Conservation (phyloP, 2,329 filamentous ascomycete genomes). For the Aschersonia sp. region DNA sequence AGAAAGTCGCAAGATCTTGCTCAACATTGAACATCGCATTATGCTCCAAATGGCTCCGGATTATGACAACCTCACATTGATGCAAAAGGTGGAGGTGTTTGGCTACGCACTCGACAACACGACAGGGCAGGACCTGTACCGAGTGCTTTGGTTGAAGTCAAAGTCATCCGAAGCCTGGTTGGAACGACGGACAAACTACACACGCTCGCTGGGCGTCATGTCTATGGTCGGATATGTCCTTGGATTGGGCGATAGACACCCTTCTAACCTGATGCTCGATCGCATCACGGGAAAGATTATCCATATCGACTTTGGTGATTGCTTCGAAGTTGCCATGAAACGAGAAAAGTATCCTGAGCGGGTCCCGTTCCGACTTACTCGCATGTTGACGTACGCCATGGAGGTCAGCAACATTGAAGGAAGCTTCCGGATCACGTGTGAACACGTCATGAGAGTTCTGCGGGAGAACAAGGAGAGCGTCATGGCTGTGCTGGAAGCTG, state of each 20-base stretch:
- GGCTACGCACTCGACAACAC: slow-evolving; percentile 98
- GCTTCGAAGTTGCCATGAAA: slow-evolving; percentile 99
- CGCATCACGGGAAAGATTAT: slow-evolving; percentile 92
- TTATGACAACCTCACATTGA: slow-evolving; percentile 94
- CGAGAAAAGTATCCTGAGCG: slow-evolving; percentile 97
- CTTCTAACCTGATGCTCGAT: slow-evolving; percentile 95
- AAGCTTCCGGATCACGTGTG: slow-evolving; percentile 94
- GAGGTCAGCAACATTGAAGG: slow-evolving; percentile 99
- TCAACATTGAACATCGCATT: slow-evolving; percentile 98
- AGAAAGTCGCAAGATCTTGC: slow-evolving; percentile 88
- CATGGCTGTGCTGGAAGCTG: slow-evolving; percentile 94
- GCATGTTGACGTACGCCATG: slow-evolving; percentile 99
- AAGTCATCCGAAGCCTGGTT: slow-evolving; percentile 98
- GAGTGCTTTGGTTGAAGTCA: slow-evolving; percentile 96
- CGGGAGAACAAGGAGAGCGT: slow-evolving; percentile 95
- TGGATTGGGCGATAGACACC: slow-evolving; percentile 88
- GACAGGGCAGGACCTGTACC: slow-evolving; percentile 94
- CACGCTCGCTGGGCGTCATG: slow-evolving; percentile 93
- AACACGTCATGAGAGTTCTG: slow-evolving; percentile 95
- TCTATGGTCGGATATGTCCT: slow-evolving; percentile 99
- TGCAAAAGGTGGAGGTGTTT: slow-evolving; percentile 99
- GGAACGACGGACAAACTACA: slow-evolving; percentile 96
- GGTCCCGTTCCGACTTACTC: slow-evolving; percentile 91
- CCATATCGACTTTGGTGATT: slow-evolving; percentile 98
- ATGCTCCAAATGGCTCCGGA: slow-evolving; percentile 99